Conservation (phyloP, 2,329 filamentous ascomycete species). For the Neopestalotiopsis sp. region DNA sequence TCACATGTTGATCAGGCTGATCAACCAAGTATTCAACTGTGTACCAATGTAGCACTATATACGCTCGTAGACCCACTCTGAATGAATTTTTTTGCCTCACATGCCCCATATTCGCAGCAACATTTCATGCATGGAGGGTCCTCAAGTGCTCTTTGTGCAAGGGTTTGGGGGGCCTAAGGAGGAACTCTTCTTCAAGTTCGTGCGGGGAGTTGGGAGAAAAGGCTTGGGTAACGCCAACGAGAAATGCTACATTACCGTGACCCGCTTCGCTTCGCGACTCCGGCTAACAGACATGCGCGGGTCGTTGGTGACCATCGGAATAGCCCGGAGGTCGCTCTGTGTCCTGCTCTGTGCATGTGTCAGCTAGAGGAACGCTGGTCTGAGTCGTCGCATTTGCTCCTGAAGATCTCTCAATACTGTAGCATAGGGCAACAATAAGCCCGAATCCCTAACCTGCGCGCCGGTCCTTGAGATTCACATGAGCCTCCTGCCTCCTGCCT, state of each 20-base stretch:
- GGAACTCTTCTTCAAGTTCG: not conserved
- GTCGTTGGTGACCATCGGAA: not conserved
- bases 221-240: not conserved
- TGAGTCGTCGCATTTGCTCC: not conserved
- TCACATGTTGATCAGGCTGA: conserved; percentile 2
- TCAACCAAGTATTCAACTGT: not conserved
- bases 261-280: not conserved
- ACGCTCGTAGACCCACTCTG: not conserved
- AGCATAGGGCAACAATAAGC: not conserved
- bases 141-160: not conserved
- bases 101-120: conserved; percentile 1
- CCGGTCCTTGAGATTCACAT: not conserved
- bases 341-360: not conserved
- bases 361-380: not conserved
- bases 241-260: not conserved
- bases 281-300: not conserved
- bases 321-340: not conserved
- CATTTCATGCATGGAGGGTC: conserved; percentile 17
- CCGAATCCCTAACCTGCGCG: not conserved
- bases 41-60: not conserved
- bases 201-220: not conserved
- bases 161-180: not conserved
- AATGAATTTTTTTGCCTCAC: not conserved
- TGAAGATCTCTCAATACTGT: not conserved
- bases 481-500: not conserved